Percentiles rank a stretch among this genome's conserved stretches.
Evolutionary conservation across 768 basidiomycete genomes (phyloP).

Genomic region (Leccinum subgranulosum): DNA sequence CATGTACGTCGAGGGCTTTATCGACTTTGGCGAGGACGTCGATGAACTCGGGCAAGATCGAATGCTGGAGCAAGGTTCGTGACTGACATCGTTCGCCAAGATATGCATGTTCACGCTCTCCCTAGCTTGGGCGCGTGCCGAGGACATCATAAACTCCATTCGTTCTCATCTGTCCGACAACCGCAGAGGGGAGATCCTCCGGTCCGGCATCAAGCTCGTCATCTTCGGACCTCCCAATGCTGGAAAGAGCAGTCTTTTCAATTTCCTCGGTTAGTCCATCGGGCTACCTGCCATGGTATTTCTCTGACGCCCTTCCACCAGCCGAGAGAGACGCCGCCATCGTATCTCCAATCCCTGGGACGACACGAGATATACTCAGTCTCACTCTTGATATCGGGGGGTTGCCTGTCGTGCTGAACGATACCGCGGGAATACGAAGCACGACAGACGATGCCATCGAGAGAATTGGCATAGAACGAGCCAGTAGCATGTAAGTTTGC

Average conservation of each 20-base stretch:
- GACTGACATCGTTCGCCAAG: neutral
- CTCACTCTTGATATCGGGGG: conserved; percentile 87
- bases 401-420: conserved; percentile 73
- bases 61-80: conserved; percentile 65
- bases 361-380: conserved; percentile 85
- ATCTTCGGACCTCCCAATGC: conserved; percentile 94
- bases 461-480: conserved; percentile 76
- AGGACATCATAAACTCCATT: conserved; percentile 49
- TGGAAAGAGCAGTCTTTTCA: conserved; percentile 88
- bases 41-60: conserved; percentile 82
- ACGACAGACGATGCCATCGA: conserved; percentile 70
- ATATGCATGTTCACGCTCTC: neutral
- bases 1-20: conserved; percentile 81
- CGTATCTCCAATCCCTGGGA: conserved; percentile 83
- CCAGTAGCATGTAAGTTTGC: conserved; percentile 56
- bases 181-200: conserved; percentile 78
- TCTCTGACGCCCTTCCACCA: conserved; percentile 26
- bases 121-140: conserved; percentile 53
- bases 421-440: conserved; percentile 81
- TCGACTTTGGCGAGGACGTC: conserved; percentile 86
- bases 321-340: conserved; percentile 88
- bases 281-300: neutral
- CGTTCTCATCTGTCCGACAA: conserved; percentile 60
- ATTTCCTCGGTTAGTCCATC: conserved; percentile 63
- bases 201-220: conserved; percentile 76